Conservation (phyloP, 2,329 filamentous ascomycete species). For the Neofusicoccum cordaticola region DNA sequence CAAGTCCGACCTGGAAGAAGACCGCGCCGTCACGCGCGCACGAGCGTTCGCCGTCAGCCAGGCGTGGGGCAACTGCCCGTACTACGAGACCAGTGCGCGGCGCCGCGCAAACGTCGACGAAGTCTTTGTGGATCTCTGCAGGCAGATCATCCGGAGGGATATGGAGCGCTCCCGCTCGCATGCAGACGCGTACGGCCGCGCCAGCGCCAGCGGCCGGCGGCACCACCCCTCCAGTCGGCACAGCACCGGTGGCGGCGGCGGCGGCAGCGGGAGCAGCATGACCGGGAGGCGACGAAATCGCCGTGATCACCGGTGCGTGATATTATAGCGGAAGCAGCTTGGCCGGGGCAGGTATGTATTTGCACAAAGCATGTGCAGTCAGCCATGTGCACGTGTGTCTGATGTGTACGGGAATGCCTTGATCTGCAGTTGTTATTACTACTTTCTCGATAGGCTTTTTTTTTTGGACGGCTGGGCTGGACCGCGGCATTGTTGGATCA, state of each 20-base stretch:
- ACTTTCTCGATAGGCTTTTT: background rate
- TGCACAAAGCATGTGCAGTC: background rate
- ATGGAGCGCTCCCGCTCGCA: conserved; percentile 40
- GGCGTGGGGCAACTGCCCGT: conserved; percentile 79
- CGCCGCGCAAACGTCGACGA: conserved; percentile 85
- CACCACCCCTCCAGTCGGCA: conserved; percentile 5
- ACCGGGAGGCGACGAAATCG: conserved; percentile 7
- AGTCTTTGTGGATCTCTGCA: conserved; percentile 79
- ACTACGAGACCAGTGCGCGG: conserved; percentile 85
- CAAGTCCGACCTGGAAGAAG: conserved; percentile 86
- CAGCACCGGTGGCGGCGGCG: background rate
- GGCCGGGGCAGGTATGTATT: background rate
- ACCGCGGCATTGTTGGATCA: conserved; percentile 7
- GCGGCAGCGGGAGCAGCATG: conserved; percentile 1
- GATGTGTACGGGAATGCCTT: conserved; percentile 10
- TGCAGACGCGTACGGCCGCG: conserved; percentile 2
- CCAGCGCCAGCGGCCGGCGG: conserved; percentile 4
- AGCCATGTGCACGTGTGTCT: background rate
- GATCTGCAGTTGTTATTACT: background rate
- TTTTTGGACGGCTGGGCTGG: background rate
- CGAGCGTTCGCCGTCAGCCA: conserved; percentile 83
- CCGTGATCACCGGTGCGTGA: conserved; percentile 15
- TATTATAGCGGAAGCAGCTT: conserved; percentile 6
- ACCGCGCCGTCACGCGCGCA: conserved; percentile 72
- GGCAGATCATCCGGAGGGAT: conserved; percentile 77